Evolutionary conservation across 202 grass and related monocot species (phyloP), one percentile per base, ranked within the genome.

Genomic region (Brachypodium distachyon): DNA sequence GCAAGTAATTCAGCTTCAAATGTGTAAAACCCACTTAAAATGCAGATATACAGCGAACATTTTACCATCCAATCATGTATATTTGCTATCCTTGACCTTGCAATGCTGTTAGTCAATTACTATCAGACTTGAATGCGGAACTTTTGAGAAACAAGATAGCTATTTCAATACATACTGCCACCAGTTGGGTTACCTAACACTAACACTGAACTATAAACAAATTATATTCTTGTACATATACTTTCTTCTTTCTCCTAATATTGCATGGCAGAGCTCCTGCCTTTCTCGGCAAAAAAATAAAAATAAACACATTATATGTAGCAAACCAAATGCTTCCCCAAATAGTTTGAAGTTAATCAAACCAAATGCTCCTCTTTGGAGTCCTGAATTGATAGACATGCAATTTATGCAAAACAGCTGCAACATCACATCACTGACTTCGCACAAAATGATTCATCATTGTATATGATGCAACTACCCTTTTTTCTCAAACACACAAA

Each of bases 151-250:
- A 69, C 33, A 23, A 7, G 37, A n/a, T 54, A 54, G 21, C 55
- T 77, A 70, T 49, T 40, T 12, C 17, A 33, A 70, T 61, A 25
- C 53, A 84, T 42, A 27, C 29, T 16, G 4, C 5, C 1, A 4
- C 54, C 9, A 71, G 21, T 61, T 43, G 28, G 25, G 31, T 62
- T 18, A 78, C 34, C 46, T 28, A 70, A 71, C 41, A 71, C n/a
- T 63, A 27, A 27, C 51, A 65, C 32, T 79, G 27, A 44, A 77
- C 10, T 72, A 71, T n/a, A n/a, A n/a, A n/a, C n/a, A n/a, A n/a
- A n/a, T n/a, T n/a, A n/a, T n/a, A n/a, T n/a, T n/a, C n/a, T n/a
- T n/a, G n/a, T n/a, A n/a, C n/a, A n/a, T n/a, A n/a, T n/a, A n/a
- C n/a, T n/a, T n/a, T n/a, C n/a, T n/a, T n/a, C n/a, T n/a, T n/a